These are phyloP conservation scores for Suhomyces coccinellae DNA, from an alignment of 1,139 yeast species.

Conservation along the genomic window DNA sequence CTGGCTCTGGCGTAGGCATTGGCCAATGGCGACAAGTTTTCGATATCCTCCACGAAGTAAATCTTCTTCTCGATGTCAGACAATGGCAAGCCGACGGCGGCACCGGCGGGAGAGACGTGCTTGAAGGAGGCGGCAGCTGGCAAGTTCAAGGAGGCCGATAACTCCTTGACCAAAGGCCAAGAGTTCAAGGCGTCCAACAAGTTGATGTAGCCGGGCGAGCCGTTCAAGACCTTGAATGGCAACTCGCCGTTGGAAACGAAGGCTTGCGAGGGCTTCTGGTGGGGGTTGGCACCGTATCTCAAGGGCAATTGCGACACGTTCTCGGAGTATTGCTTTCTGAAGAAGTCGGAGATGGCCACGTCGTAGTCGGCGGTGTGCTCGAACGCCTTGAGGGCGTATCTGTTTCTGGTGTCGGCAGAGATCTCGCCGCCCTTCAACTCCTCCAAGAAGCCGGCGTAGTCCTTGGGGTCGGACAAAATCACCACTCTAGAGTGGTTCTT, in stretches of 20 bases:
- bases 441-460: conserved; percentile 81
- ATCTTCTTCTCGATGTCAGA: conserved; percentile 89
- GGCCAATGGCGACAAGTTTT: conserved; percentile 93
- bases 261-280: conserved; percentile 99
- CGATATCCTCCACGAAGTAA: conserved; percentile 92
- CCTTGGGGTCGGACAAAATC: conserved; percentile 89
- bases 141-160: conserved; percentile 86
- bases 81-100: conserved; percentile 93
- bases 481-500: conserved; percentile 96
- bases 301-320: conserved; percentile 85
- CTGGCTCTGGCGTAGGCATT: conserved; percentile 98
- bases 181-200: conserved; percentile 94
- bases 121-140: conserved; percentile 99
- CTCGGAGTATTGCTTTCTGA: conserved; percentile 96
- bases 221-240: conserved; percentile 90
- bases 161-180: conserved; percentile 97
- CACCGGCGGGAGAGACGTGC: conserved; percentile 99
- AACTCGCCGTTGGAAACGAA: conserved; percentile 81
- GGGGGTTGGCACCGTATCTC: conserved; percentile 98
- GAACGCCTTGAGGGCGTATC: conserved; percentile 91
- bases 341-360: conserved; percentile 91
- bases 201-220: conserved; percentile 97
- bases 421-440: conserved; percentile 77
- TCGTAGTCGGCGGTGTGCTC: conserved; percentile 99
- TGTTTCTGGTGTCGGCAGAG: conserved; percentile 71